Percentiles rank a stretch among this genome's conserved stretches.
phyloP scores from a whole-genome alignment of 371 early-diverging fungal genomes.

The Chytridiales sp. region DNA sequence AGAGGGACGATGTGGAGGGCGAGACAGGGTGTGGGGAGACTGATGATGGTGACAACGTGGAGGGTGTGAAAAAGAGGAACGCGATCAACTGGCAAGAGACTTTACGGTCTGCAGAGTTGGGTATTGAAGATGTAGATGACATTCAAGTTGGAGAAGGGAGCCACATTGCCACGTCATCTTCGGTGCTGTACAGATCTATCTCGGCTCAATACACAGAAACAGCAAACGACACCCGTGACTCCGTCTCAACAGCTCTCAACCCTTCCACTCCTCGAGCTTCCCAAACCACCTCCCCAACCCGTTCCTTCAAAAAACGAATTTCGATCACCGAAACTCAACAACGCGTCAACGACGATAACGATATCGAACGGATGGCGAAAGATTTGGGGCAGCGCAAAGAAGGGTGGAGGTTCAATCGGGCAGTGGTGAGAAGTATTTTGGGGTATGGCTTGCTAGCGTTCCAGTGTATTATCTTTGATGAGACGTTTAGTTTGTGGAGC shows the following conservation, averaged over 20 bases:
- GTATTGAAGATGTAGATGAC: no score
- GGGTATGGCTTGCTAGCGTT: slow-evolving; percentile 54
- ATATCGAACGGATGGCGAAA: not conserved
- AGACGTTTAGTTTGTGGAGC: slow-evolving; percentile 66
- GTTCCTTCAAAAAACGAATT: no score
- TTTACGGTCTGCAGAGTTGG: not conserved
- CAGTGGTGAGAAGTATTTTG: slow-evolving; percentile 16
- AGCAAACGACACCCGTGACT: not conserved
- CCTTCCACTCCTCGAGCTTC: no score
- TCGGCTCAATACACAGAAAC: not conserved
- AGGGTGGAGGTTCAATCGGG: slow-evolving; percentile 6
- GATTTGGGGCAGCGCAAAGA: not conserved
- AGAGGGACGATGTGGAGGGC: not conserved
- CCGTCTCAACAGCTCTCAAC: not conserved
- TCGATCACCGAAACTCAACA: not conserved
- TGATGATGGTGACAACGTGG: not conserved
- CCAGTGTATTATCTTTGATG: slow-evolving; percentile 74
- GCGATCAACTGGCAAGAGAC: not conserved
- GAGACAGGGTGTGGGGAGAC: not conserved
- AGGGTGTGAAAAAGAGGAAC: not conserved
- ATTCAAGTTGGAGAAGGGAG: no score
- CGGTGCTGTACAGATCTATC: no score
- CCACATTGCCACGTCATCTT: no score
- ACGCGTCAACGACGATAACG: no score
- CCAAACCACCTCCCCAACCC: no score